A percentile compares a stretch with the other conserved stretches of the same genome.
Evolutionary conservation across 768 basidiomycete species (phyloP).

Genomic region (Hericium coralloides): DNA sequence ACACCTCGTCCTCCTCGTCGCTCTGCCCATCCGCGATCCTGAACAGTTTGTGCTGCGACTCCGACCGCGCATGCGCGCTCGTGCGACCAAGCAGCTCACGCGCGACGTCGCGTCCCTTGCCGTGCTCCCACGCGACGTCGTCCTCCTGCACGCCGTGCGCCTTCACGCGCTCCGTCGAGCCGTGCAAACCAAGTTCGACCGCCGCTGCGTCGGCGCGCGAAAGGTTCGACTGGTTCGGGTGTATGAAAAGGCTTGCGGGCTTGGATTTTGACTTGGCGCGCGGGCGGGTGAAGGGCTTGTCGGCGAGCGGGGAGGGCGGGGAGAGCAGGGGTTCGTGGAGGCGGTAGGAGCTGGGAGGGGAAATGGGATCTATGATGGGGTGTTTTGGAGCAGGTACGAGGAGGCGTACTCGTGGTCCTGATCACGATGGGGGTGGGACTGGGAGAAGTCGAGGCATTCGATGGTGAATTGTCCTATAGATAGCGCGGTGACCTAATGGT

Average conservation of each 20-base stretch:
- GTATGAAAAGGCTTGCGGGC: constrained; percentile 42
- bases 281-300: constrained; percentile 23
- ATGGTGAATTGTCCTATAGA: constrained; percentile 51
- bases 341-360: not conserved
- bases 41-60: constrained; percentile 9
- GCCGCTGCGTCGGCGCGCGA: constrained; percentile 61
- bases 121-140: constrained; percentile 36
- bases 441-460: constrained; percentile 29
- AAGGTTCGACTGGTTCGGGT: constrained; percentile 52
- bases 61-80: constrained; percentile 2
- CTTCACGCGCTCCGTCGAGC: constrained; percentile 39
- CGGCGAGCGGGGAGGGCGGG: not conserved
- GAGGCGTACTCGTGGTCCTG: constrained; percentile 7
- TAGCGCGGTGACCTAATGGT: constrained; percentile 42
- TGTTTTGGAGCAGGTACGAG: not conserved
- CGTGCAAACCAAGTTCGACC: constrained; percentile 40
- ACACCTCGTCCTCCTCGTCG: constrained; percentile 5
- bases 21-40: constrained; percentile 8
- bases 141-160: constrained; percentile 28
- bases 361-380: not conserved
- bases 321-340: constrained; percentile 2
- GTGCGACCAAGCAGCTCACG: constrained; percentile 31
- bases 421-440: constrained; percentile 12
- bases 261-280: constrained; percentile 49
- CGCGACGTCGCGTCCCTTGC: constrained; percentile 42